Evolutionary conservation across 75 land plant species (phyloP).

Genomic region (Isoetes taiwanensis): DNA sequence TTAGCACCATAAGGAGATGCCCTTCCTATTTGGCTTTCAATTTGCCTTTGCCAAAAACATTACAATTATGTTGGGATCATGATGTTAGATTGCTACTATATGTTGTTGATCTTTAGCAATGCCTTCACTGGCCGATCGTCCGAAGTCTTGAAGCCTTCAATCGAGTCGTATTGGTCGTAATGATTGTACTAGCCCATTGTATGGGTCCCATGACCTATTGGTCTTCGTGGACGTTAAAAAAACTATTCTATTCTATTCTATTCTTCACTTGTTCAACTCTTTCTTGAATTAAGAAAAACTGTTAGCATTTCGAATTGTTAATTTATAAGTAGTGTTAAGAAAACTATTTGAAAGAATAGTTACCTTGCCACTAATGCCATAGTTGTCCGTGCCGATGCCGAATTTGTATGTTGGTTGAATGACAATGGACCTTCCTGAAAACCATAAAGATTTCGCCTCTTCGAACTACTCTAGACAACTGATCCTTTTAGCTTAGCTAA

Average conservation of each 20-base stretch:
- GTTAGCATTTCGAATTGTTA: background rate
- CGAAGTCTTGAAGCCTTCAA: conserved; percentile 42
- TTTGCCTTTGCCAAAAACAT: too few relatives aligned
- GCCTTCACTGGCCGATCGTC: conserved; percentile 88
- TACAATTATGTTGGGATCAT: too few relatives aligned
- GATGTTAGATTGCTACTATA: too few relatives aligned
- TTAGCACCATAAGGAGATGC: too few relatives aligned
- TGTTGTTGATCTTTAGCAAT: conserved; percentile 3
- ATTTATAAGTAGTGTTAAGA: background rate
- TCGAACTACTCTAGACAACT: conserved; percentile 48
- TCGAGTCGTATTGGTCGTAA: conserved; percentile 51
- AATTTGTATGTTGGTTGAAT: conserved; percentile 78
- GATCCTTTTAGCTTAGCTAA: too few relatives aligned
- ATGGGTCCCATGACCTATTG: too few relatives aligned
- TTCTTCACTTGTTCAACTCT: conserved; percentile 81
- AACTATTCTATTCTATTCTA: conserved; percentile 19
- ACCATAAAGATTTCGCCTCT: conserved; percentile 63
- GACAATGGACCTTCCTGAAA: conserved; percentile 56
- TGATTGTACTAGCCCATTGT: too few relatives aligned
- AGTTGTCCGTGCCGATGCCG: conserved; percentile 58
- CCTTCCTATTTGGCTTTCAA: too few relatives aligned
- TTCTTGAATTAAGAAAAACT: conserved; percentile 24
- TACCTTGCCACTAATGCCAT: conserved; percentile 79
- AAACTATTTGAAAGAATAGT: background rate
- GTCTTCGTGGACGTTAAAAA: background rate